Base-by-base conservation (phyloP, 495 filamentous ascomycete species). In the Neurospora sp. region DNA sequence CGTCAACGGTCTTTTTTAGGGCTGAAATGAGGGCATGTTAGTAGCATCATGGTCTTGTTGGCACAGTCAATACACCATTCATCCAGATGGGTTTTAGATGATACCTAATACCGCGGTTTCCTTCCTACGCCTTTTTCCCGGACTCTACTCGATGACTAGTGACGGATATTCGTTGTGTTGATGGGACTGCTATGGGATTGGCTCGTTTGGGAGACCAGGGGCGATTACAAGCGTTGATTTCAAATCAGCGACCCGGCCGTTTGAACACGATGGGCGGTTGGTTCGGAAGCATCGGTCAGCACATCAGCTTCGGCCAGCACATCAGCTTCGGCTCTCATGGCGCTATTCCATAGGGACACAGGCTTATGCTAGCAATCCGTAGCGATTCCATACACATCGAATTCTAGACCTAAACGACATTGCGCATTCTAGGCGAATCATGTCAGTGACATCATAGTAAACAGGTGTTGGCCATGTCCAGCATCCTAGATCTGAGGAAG, bases 61-160 rank as follows among this genome's bases (percentile, higher is more conserved):
- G 73, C 77, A 80, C 74, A 80, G 78, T 77, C 78, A 80, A 81
- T 79, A 71, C 75, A 78, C 76, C 76, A 79, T 78, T 78, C 75
- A 71, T 71, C 75, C 73, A 66, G 54, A 76, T 70, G 48, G 70
- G 72, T 73, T 73, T 76, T 71, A 36, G 54, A 66, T 66, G 54
- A 66, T 66, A 34, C 54, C 54, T 28, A 66, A 66, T 19, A 17
- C 15, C 54, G 54, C 54, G 21, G 21, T 66, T 66, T 4, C 15
- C 28, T 66, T 34, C 28, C 28, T 66, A 66, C 28, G 28, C 28
- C 54, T 34, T 34, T 66, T 34, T 28, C 28, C 54, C 34, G 2
- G 6, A 36, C 11, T 66, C 54, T 66, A 19, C 11, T 34, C 54
- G 13, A 28, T 66, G 54, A 66, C 54, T 34, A 66, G 54, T 19